Evolutionary conservation across 2,329 filamentous ascomycete genomes (phyloP).

Genomic region (Botrytis deweyae): DNA sequence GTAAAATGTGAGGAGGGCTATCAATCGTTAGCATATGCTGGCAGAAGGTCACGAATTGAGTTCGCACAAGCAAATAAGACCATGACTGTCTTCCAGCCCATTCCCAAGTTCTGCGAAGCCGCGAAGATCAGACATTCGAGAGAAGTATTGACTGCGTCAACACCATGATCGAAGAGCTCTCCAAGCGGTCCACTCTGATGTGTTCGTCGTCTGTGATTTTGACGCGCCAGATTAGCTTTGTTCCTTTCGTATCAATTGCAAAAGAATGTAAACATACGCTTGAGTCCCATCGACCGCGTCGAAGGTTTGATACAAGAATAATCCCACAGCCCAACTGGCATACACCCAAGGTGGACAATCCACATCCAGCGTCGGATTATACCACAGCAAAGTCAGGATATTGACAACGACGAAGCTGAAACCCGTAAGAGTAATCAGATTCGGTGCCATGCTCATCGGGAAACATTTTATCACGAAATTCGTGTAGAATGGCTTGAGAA

Average conservation of each 20-base stretch:
- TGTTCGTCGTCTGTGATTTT: conserved; percentile 64
- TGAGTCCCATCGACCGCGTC: conserved; percentile 95
- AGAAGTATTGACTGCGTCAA: conserved; percentile 95
- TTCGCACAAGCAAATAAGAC: conserved; percentile 75
- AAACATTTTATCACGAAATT: conserved; percentile 92
- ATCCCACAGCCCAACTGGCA: conserved; percentile 80
- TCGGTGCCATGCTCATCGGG: conserved; percentile 90
- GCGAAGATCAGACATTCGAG: conserved; percentile 91
- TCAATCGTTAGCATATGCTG: conserved; percentile 21
- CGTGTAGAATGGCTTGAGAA: conserved; percentile 97
- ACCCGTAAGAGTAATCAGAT: conserved; percentile 83
- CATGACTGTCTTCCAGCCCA: conserved; percentile 84
- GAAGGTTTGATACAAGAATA: conserved; percentile 98
- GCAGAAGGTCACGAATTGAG: background rate
- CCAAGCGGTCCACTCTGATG: conserved; percentile 89
- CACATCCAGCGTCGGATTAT: conserved; percentile 88
- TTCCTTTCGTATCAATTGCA: background rate
- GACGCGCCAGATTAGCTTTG: background rate
- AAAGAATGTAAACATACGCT: conserved; percentile 59
- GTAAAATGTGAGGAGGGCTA: conserved; percentile 91
- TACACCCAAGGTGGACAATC: conserved; percentile 97
- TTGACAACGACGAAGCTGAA: conserved; percentile 90
- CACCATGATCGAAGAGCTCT: conserved; percentile 95
- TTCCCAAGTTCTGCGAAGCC: conserved; percentile 87
- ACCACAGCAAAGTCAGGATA: conserved; percentile 90